These are phyloP conservation scores for Neoboletus brunneissimus DNA, from an alignment of 768 basidiomycete genomes.

Conservation along the genomic window DNA sequence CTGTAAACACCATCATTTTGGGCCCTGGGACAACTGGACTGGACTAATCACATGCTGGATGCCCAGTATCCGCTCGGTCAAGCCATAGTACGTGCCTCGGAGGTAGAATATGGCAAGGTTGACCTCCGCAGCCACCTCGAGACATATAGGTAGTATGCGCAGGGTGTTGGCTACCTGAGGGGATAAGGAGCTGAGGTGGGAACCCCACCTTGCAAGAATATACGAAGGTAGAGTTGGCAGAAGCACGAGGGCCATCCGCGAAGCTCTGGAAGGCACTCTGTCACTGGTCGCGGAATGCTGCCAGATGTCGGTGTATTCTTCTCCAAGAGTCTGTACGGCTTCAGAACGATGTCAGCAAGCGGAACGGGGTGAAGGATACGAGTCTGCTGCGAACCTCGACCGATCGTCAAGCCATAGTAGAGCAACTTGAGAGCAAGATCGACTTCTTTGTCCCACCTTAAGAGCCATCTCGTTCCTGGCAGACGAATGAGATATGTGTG, in stretches of 20 bases:
- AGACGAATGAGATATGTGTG: constrained; percentile 9
- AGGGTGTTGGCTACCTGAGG: constrained; percentile 32
- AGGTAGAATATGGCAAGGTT: constrained; percentile 84
- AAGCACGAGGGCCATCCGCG: constrained; percentile 57
- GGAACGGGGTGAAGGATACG: neutral
- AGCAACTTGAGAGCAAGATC: constrained; percentile 63
- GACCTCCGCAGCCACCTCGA: constrained; percentile 63
- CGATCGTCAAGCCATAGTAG: constrained; percentile 74
- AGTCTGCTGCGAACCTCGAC: constrained; percentile 52
- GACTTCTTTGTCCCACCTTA: constrained; percentile 78
- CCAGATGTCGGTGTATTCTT: constrained; percentile 89
- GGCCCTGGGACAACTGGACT: neutral
- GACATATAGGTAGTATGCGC: constrained; percentile 41
- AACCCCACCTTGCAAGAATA: constrained; percentile 49
- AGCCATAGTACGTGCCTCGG: constrained; percentile 73
- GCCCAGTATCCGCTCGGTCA: constrained; percentile 63
- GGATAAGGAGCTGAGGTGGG: constrained; percentile 34
- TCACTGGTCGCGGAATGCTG: constrained; percentile 49
- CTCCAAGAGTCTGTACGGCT: constrained; percentile 85
- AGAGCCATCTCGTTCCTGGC: constrained; percentile 75
- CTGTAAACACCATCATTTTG: constrained; percentile 37
- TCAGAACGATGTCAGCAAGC: constrained; percentile 9
- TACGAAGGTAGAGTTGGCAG: constrained; percentile 67
- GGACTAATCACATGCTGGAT: constrained; percentile 57
- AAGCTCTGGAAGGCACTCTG: constrained; percentile 41